Conservation (phyloP, 2,329 filamentous ascomycete genomes). For the Chalaropsis thielavioides region DNA sequence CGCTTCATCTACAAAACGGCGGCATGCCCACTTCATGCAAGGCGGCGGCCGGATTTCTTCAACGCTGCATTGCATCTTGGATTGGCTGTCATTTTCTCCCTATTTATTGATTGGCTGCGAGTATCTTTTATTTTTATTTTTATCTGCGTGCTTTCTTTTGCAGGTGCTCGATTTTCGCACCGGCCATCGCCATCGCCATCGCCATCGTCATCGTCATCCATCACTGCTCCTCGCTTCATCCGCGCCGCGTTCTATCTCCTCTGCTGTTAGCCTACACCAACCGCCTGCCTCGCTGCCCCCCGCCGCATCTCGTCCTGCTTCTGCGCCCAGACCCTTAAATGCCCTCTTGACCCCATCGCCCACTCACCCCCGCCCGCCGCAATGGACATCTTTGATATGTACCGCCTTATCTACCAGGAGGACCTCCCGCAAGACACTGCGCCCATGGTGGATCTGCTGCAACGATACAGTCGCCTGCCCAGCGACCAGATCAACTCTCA, state of each 20-base stretch:
- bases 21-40: background rate
- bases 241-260: too few relatives aligned
- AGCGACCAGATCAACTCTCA: slow-evolving; percentile 24
- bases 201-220: too few relatives aligned
- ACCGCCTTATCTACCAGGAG: slow-evolving; percentile 19
- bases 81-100: too few relatives aligned
- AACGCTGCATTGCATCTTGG: too few relatives aligned
- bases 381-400: slow-evolving; percentile 19
- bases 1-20: background rate
- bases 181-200: too few relatives aligned
- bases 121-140: too few relatives aligned
- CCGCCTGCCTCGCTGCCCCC: too few relatives aligned
- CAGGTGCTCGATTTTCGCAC: too few relatives aligned
- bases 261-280: too few relatives aligned
- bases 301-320: background rate
- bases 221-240: too few relatives aligned
- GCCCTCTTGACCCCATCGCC: background rate
- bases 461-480: slow-evolving; percentile 28
- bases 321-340: background rate
- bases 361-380: background rate
- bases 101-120: too few relatives aligned
- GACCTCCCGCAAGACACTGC: slow-evolving; percentile 27
- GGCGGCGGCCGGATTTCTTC: background rate
- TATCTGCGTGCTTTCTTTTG: too few relatives aligned
- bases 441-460: slow-evolving; percentile 26